Base-by-base conservation (phyloP, 2,329 filamentous ascomycete species). In the Coniochaeta sp. region DNA sequence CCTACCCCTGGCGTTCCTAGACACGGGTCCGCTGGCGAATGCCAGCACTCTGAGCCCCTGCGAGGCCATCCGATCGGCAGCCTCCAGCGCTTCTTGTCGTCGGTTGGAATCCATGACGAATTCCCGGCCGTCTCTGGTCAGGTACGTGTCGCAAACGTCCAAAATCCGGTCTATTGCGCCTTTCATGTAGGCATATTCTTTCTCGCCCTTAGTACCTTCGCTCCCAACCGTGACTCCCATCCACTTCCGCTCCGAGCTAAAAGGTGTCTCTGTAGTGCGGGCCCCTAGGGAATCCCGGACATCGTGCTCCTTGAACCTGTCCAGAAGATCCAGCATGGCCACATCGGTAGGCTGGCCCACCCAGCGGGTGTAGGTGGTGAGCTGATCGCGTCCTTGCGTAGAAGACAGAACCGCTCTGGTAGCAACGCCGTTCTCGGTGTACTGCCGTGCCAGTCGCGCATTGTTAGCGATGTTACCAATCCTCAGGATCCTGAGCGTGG, bases 401-500 rank as follows among this genome's bases (percentile, higher is more conserved):
- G 89, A 96, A 1, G 91, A 90, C n/a, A 96, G 73, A 3, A 96
- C 84, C 10, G 91, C 87, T 48, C 86, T 84, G 16, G 89, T 82
- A 26, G 85, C 86, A 49, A 86, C 85, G 1, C 82, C 80, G 31
- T 82, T 83, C 56, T 85, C 83, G n/a, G 82, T 82, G 61, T 85
- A 83, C 22, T 83, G 76, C 40, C 86, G 85, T 16, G 89, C 85
- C 18, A 96, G 77, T 12, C 91, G 83, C 40, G 85, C 91, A 66
- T 99, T 95, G 67, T 99, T 99, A 55, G 95, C 94, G 63, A 99
- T 89, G 60, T 99, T 99, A 28, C 91, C 92, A 59, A 96, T 91
- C 13, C 92, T 85, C 50, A 99, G 71, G 50, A 99, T 89, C 7
- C 87, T 87, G 42, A 87, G 77, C 3, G 87, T 87, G 0, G 90